A percentile compares a stretch with the other conserved stretches of the same genome.
Conservation (phyloP, 805 yeast genomes). For the Myxozyma neotropica region DNA sequence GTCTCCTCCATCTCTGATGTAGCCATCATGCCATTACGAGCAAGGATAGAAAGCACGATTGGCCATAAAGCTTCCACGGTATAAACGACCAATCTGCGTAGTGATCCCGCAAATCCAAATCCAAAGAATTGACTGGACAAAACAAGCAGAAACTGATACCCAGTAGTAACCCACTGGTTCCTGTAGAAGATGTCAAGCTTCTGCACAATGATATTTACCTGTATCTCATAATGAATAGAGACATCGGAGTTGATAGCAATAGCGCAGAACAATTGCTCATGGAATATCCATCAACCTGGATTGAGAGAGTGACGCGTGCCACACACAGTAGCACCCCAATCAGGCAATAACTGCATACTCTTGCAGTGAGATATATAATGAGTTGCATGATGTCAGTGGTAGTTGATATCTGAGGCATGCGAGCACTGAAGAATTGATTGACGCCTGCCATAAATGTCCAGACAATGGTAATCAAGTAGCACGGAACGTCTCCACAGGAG, state of each 20-base stretch:
- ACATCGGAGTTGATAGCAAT: conserved; percentile 37
- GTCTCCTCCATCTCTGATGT: conserved; percentile 45
- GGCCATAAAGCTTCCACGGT: conserved; percentile 78
- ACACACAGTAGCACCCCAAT: conserved; percentile 47
- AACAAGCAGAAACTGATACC: conserved; percentile 56
- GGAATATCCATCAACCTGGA: conserved; percentile 64
- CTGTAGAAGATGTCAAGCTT: conserved; percentile 32
- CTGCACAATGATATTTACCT: conserved; percentile 44
- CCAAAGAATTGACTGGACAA: conserved; percentile 66
- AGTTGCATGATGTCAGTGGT: conserved; percentile 59
- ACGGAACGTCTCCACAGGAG: conserved; percentile 57
- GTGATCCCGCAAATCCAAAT: conserved; percentile 66
- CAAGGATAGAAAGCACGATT: conserved; percentile 58
- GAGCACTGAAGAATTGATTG: conserved; percentile 53
- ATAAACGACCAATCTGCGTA: conserved; percentile 59
- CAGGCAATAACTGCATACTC: conserved; percentile 51
- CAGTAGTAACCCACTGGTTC: conserved; percentile 39
- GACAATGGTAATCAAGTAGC: conserved; percentile 51
- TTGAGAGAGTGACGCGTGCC: conserved; percentile 48
- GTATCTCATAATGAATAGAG: conserved; percentile 20
- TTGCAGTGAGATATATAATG: conserved; percentile 63
- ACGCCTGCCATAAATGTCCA: conserved; percentile 36
- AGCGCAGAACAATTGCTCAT: conserved; percentile 67
- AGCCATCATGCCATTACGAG: conserved; percentile 56
- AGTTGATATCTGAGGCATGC: conserved; percentile 57